Conservation (phyloP, 345 rosid genomes). For the Rhizophora apiculata region DNA sequence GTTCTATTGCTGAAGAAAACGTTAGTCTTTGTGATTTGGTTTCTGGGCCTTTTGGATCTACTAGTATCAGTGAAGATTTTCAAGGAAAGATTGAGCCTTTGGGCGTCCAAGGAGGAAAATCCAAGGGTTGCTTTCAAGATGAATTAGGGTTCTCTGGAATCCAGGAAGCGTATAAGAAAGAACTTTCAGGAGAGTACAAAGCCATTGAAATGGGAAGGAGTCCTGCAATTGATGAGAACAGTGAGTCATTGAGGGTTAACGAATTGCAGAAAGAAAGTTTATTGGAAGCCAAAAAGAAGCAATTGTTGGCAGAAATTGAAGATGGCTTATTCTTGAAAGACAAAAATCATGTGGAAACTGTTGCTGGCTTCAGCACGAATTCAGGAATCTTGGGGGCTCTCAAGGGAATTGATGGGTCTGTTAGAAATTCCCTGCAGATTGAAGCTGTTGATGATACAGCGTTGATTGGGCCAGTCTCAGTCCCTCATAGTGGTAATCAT, state of each 20-base stretch:
- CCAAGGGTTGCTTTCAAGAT: conserved; percentile 12
- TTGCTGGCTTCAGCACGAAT: conserved; percentile 10
- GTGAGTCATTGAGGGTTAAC: conserved; percentile 6
- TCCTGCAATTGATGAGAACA: conserved; percentile 16
- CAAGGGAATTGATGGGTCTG: conserved; percentile 26
- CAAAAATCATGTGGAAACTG: conserved; percentile 16
- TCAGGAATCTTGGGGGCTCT: conserved; percentile 19
- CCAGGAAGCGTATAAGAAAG: conserved; percentile 21
- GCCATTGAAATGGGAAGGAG: background rate
- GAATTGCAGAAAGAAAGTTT: conserved; percentile 26
- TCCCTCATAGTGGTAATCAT: conserved; percentile 30
- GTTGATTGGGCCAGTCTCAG: conserved; percentile 44
- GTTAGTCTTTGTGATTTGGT: conserved; percentile 15
- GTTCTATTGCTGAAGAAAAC: conserved; percentile 13
- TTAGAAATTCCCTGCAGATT: conserved; percentile 46
- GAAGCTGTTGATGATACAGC: conserved; percentile 76
- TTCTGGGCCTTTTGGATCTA: conserved; percentile 20
- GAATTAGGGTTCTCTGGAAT: conserved; percentile 20
- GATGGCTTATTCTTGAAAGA: conserved; percentile 37
- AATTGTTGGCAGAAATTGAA: conserved; percentile 54
- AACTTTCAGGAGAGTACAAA: background rate
- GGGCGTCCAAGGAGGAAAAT: conserved; percentile 4
- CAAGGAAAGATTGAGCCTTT: conserved; percentile 12
- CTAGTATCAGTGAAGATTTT: conserved; percentile 8
- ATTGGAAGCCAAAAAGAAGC: conserved; percentile 64